Percentiles rank a stretch among this genome's conserved stretches.
Conservation (phyloP, 169 alveolate genomes). For the Eimeria necatrix region DNA sequence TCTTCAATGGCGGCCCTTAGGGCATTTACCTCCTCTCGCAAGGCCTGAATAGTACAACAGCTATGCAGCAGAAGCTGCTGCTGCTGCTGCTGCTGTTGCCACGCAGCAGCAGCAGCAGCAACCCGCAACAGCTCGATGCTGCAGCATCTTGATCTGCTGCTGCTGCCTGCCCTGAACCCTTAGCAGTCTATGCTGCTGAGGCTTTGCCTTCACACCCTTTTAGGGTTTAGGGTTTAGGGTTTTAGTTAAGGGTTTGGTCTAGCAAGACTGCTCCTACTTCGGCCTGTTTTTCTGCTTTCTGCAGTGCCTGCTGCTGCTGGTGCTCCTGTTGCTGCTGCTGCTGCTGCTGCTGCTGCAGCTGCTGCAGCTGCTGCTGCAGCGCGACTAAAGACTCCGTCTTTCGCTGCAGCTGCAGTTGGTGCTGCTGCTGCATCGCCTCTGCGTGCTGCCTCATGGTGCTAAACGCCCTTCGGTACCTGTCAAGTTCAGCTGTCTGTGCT, state of each 20-base stretch:
- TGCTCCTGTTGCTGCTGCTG: slow-evolving; percentile 51
- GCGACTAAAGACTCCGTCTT: background rate
- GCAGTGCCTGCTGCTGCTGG: slow-evolving; percentile 44
- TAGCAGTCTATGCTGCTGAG: too few species aligned
- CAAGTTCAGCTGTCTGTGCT: slow-evolving; percentile 7
- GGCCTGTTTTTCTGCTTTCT: slow-evolving; percentile 18
- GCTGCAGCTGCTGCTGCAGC: slow-evolving; percentile 63
- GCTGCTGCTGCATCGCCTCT: slow-evolving; percentile 60
- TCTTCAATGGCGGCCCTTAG: slow-evolving; percentile 6
- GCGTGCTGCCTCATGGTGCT: slow-evolving; percentile 57
- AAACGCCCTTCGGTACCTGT: slow-evolving; percentile 33
- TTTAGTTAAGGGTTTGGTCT: too few species aligned
- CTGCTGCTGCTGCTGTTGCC: slow-evolving; percentile 22
- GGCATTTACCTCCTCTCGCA: slow-evolving; percentile 20
- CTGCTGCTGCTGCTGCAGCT: slow-evolving; percentile 51
- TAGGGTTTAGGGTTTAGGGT: slow-evolving; percentile 14
- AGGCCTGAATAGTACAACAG: background rate
- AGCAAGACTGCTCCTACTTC: background rate
- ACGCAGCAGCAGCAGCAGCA: background rate
- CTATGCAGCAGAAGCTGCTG: background rate
- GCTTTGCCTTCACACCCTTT: background rate
- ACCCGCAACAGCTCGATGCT: background rate
- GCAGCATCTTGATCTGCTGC: background rate
- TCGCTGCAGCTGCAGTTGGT: slow-evolving; percentile 42
- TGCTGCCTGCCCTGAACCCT: background rate